Base-by-base conservation (phyloP, 2,329 filamentous ascomycete genomes). In the Ilyonectria destructans region DNA sequence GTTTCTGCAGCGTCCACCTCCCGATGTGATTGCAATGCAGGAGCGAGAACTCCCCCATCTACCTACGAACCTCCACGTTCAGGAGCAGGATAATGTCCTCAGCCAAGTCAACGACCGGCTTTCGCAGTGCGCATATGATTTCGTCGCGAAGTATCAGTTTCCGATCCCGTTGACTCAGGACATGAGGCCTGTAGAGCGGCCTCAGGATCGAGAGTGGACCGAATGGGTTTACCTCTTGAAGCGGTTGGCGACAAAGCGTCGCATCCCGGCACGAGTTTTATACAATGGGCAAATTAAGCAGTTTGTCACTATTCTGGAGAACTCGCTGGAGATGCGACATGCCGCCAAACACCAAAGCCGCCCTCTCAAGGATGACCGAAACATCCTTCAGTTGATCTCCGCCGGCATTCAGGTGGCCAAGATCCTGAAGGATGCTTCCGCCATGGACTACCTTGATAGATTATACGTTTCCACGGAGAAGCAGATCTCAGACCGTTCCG, bases 251-350 rank as follows among this genome's bases (percentile, higher is more conserved):
- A 97, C 94, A 37, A 96, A 96, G 84, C 89, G 94, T 72, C 90
- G 94, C 69, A 96, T 97, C 74, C 94, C 94, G 6, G 93, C 94
- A 54, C 87, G 93, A 63, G 92, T 96, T 21, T 85, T 97, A 49
- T 96, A 96, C 85, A 93, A 96, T 79, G 93, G 93, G 67, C 94
- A 97, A 82, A 97, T 97, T 82, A 96, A 96, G 83, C 93, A 96
- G 81, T 91, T 97, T 81, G 92, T 96, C 72, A 96, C 94, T 48
- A 93, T 96, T 33, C 83, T 97, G 75, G 94, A 97, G 79, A 97
- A 96, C 82, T 95, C 93, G 55, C 85, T 97, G 77, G 93, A 96
- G 84, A 95, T 95, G 93, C 88, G 93, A 70, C 93, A 96, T 80
- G 92, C 93, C 67, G 92, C 93, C 56, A 95, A 94, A 69, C 92